A percentile compares a stretch with the other conserved stretches of the same genome.
phyloP scores from a whole-genome alignment of 2,329 filamentous ascomycete genomes.

The Aureobasidium lini region DNA sequence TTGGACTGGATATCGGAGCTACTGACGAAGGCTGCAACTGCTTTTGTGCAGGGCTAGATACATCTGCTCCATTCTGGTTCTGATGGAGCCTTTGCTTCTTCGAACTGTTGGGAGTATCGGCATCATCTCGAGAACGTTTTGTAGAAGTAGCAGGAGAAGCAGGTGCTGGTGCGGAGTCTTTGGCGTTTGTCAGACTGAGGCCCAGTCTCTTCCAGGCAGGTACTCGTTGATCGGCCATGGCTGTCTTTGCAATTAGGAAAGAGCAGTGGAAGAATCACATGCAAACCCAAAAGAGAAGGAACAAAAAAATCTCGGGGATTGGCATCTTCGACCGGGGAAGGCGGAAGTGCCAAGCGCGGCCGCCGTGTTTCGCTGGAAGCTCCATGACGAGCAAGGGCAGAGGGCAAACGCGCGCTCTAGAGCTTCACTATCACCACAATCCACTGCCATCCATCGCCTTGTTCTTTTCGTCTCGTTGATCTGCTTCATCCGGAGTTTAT shows the following conservation, averaged over 20 bases:
- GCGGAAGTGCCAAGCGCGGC: conserved; percentile 9
- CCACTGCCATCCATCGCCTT: not conserved
- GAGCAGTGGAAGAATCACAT: not conserved
- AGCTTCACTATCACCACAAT: conserved; percentile 10
- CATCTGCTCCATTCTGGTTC: not conserved
- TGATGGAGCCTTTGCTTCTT: conserved; percentile 13
- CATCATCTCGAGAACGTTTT: not conserved
- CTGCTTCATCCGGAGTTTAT: not conserved
- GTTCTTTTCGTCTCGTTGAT: not conserved
- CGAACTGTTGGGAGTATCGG: not conserved
- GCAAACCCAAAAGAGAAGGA: not conserved
- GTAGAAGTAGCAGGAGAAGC: not conserved
- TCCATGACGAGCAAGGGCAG: conserved; percentile 5
- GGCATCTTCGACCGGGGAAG: not conserved
- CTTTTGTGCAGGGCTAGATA: conserved; percentile 3
- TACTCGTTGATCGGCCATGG: conserved; percentile 23
- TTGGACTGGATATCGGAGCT: conserved; percentile 8
- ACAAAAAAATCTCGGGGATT: not conserved
- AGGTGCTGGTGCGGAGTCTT: conserved; percentile 22
- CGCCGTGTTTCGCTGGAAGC: conserved; percentile 1
- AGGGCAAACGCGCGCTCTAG: conserved; percentile 8
- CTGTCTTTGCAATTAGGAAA: not conserved
- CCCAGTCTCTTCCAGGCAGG: conserved; percentile 56
- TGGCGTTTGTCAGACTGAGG: conserved; percentile 51
- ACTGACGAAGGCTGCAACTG: conserved; percentile 3